Evolutionary conservation across 1,284 basidiomycete species (phyloP), one percentile per base, ranked within the genome.

Genomic region (Melampsora abietis-canadensis): DNA sequence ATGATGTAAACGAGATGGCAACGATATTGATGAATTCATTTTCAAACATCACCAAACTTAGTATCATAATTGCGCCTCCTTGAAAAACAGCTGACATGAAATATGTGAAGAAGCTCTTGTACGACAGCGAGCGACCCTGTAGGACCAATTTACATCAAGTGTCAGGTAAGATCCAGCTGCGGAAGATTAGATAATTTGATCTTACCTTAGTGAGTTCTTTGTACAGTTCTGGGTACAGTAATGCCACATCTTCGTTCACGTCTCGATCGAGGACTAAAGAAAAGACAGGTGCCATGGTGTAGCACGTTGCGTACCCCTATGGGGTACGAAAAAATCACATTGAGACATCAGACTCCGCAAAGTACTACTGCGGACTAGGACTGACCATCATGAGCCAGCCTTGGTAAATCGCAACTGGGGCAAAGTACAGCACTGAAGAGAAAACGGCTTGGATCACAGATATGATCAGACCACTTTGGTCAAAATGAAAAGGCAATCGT

Each of bases 51-150:
- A 97, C 86, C 14, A 99, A 87, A 0, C 92, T 96, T 84, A 96
- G 88, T 80, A 98, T 91, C 95, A 99, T 99, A 83, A 99, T 99
- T 0, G 93, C 92, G 21, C 93, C 92, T 76, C 95, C 95, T 87
- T 99, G 96, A 83, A 98, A 99, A 44, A 97, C 85, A 79, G 92
- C 95, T 80, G 98, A 94, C 88, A 94, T 93, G 77, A 95, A 85
- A 95, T 96, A 99, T 76, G 90, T 88, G 84, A 98, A 98, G 85
- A 99, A 98, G 0, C 95, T 98, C 84, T 96, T 97, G 84, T 91
- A 94, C 8, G 91, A 94, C 57, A 98, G 82, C 1, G 91, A 89
- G 76, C 94, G 90, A 4, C 94, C 94, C 92, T 94, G 76, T 4
- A 27, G 3, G n/a, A 21, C 4, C 30, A 54, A 14, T 17, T 8